Percentiles rank a stretch among this genome's conserved stretches.
These are phyloP conservation scores for Amphicarpaea edgeworthii DNA, from an alignment of 306 rosid species.

Conservation along the genomic window DNA sequence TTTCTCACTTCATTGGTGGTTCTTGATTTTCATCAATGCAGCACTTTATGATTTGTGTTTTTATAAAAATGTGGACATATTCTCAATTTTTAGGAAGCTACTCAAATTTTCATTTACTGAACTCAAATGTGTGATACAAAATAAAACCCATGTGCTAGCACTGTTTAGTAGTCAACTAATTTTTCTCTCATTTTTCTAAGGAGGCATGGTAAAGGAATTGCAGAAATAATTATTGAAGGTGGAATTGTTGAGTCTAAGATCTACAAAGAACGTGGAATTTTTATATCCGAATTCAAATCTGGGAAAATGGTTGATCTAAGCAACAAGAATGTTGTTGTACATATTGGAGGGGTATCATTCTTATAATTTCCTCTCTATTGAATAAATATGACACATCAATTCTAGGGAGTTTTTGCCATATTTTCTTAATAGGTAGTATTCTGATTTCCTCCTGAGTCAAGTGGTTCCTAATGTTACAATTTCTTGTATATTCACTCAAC, in stretches of 20 bases:
- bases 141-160: slow-evolving; percentile 5
- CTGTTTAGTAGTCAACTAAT: slow-evolving; percentile 20
- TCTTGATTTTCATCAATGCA: slow-evolving; percentile 13
- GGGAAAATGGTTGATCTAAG: slow-evolving; percentile 66
- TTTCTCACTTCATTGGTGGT: neutral
- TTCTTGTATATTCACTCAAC: slow-evolving; percentile 1
- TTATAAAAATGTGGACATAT: neutral
- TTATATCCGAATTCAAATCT: slow-evolving; percentile 60
- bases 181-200: slow-evolving; percentile 46
- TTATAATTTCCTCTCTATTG: slow-evolving; percentile 1
- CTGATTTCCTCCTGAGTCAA: slow-evolving; percentile 2
- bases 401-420: slow-evolving; percentile 6
- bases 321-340: slow-evolving; percentile 61
- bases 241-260: slow-evolving; percentile 69
- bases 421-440: slow-evolving; percentile 15
- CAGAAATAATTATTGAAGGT: slow-evolving; percentile 68
- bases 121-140: neutral
- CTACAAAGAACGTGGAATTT: slow-evolving; percentile 63
- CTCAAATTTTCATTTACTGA: neutral
- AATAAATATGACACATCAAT: slow-evolving; percentile 17
- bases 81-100: slow-evolving; percentile 29
- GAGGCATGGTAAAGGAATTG: slow-evolving; percentile 61
- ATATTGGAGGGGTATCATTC: slow-evolving; percentile 52
- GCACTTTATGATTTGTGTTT: neutral
- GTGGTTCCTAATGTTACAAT: neutral